phyloP scores from a whole-genome alignment of 1,284 basidiomycete species.

The Athelia sp. region DNA sequence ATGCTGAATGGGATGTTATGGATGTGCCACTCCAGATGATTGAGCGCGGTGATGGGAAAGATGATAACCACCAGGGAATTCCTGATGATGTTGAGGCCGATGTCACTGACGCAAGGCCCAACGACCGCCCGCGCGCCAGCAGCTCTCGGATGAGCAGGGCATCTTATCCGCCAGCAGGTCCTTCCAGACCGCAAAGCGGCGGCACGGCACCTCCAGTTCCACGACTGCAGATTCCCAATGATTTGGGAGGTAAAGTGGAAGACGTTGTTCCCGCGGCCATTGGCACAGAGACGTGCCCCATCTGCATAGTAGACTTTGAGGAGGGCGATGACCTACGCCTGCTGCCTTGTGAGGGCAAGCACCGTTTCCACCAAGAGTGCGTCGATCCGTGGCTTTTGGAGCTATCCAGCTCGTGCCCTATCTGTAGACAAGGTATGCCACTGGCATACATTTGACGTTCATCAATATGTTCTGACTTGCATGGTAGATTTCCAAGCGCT shows the following conservation, averaged over 20 bases:
- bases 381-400: constrained; percentile 87
- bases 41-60: not conserved
- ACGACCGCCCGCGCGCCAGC: not conserved
- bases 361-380: constrained; percentile 81
- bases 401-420: constrained; percentile 85
- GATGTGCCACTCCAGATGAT: not conserved
- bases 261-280: constrained; percentile 59
- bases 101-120: not conserved
- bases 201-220: constrained; percentile 2
- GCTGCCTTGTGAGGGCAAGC: constrained; percentile 84
- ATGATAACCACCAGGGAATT: not conserved
- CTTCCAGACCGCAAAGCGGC: not conserved
- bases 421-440: constrained; percentile 79
- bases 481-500: constrained; percentile 42
- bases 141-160: not conserved
- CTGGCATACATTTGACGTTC: constrained; percentile 3
- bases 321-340: constrained; percentile 87
- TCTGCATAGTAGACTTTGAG: constrained; percentile 91
- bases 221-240: constrained; percentile 1
- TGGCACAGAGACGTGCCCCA: constrained; percentile 84
- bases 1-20: constrained; percentile 1
- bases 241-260: constrained; percentile 13
- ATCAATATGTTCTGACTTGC: constrained; percentile 4
- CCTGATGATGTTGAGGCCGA: not conserved
- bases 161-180: not conserved